phyloP scores from a whole-genome alignment of 495 filamentous ascomycete species.

The Neurospora sp. region DNA sequence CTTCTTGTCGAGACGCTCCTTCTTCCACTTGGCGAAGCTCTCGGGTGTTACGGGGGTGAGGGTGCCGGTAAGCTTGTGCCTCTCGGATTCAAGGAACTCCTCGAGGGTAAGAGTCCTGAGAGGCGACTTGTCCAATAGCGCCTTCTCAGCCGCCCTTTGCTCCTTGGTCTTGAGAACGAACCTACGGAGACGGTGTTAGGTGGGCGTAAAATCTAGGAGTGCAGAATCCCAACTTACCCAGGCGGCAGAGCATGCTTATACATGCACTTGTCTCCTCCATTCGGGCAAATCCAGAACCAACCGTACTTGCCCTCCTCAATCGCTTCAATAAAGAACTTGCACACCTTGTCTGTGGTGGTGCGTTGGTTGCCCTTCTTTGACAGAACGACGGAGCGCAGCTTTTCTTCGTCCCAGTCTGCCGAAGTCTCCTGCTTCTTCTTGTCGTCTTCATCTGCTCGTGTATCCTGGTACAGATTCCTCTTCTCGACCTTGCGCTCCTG shows the following conservation, averaged over 20 bases:
- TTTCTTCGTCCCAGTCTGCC: slow-evolving; percentile 95
- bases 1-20: slow-evolving; percentile 88
- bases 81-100: slow-evolving; percentile 91
- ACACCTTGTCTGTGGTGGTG: slow-evolving; percentile 96
- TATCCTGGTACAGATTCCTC: slow-evolving; percentile 85
- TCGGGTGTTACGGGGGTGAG: slow-evolving; percentile 90
- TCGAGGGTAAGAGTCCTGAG: slow-evolving; percentile 90
- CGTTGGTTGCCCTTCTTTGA: slow-evolving; percentile 96
- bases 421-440: slow-evolving; percentile 88
- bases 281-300: slow-evolving; percentile 98
- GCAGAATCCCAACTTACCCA: slow-evolving; percentile 48
- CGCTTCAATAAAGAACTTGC: slow-evolving; percentile 97
- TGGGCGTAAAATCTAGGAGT: neutral
- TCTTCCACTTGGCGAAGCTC: slow-evolving; percentile 91
- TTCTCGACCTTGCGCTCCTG: slow-evolving; percentile 87
- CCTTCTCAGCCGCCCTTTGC: slow-evolving; percentile 91
- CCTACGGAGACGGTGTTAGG: slow-evolving; percentile 35
- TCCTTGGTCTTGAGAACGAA: slow-evolving; percentile 98
- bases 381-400: slow-evolving; percentile 77
- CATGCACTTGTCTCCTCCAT: slow-evolving; percentile 96
- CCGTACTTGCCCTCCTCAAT: slow-evolving; percentile 98
- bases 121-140: slow-evolving; percentile 92
- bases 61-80: slow-evolving; percentile 82
- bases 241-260: slow-evolving; percentile 92
- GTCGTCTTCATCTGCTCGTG: slow-evolving; percentile 60